Conservation (phyloP, 768 basidiomycete species). For the Xerocomus brunneocitrinus region DNA sequence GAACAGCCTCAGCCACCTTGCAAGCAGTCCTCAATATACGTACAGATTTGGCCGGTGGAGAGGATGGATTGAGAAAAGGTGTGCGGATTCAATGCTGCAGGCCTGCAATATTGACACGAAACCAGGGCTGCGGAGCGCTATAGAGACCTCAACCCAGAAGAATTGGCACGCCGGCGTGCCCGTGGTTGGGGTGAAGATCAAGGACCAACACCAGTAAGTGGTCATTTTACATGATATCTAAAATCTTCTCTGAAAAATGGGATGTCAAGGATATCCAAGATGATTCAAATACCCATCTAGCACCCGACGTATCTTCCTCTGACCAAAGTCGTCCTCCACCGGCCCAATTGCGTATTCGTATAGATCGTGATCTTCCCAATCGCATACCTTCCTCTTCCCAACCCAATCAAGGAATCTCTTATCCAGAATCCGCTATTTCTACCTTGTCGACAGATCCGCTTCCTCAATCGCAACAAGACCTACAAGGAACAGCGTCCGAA, state of each 20-base stretch:
- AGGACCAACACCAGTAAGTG: conserved; percentile 14
- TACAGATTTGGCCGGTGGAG: conserved; percentile 79
- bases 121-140: conserved; percentile 81
- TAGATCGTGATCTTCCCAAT: conserved; percentile 33
- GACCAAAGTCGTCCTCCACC: conserved; percentile 12
- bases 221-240: neutral
- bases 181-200: conserved; percentile 66
- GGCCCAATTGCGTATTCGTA: conserved; percentile 41
- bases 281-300: neutral
- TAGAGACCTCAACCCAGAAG: conserved; percentile 56
- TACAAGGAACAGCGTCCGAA: conserved; percentile 43
- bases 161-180: conserved; percentile 49
- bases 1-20: conserved; percentile 1
- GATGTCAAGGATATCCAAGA: conserved; percentile 15
- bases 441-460: conserved; percentile 22
- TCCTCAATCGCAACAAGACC: conserved; percentile 30
- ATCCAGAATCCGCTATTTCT: conserved; percentile 10
- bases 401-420: neutral
- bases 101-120: conserved; percentile 1
- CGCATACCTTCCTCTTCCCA: conserved; percentile 13
- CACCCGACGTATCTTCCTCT: conserved; percentile 4
- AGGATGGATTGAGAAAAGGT: conserved; percentile 89
- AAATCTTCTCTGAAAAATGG: conserved; percentile 4
- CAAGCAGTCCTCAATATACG: neutral
- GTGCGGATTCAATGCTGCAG: neutral